phyloP scores from a whole-genome alignment of 371 early-diverging fungal species.

The Rhizopus arrhizus region DNA sequence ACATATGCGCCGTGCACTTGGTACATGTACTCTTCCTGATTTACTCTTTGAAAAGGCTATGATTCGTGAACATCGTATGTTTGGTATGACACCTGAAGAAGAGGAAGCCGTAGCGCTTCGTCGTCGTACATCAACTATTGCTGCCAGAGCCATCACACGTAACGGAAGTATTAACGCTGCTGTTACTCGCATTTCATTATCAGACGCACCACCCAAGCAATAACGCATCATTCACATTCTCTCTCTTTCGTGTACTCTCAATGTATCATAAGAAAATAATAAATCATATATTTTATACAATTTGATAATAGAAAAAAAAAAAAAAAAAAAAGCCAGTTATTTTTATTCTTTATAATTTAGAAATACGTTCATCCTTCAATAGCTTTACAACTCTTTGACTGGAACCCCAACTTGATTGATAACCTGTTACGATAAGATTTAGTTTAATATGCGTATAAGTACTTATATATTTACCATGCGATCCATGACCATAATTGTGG shows the following conservation, averaged over 20 bases:
- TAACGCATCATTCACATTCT: slow-evolving; percentile 2
- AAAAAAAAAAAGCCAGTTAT: background rate
- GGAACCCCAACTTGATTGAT: slow-evolving; percentile 52
- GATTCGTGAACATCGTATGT: slow-evolving; percentile 38
- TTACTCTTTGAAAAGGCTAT: slow-evolving; percentile 58
- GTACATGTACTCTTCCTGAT: slow-evolving; percentile 81
- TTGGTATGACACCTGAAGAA: slow-evolving; percentile 30
- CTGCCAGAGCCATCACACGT: slow-evolving; percentile 24
- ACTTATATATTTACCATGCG: slow-evolving; percentile 34
- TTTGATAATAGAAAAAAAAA: background rate
- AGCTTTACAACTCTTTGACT: slow-evolving; percentile 34
- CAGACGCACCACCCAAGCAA: slow-evolving; percentile 11
- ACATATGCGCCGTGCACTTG: slow-evolving; percentile 83
- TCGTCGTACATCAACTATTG: slow-evolving; percentile 29
- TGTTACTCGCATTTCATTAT: slow-evolving; percentile 29
- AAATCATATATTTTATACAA: background rate
- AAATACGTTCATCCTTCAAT: slow-evolving; percentile 23
- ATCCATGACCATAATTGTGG: slow-evolving; percentile 51
- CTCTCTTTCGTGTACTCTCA: background rate
- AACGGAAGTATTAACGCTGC: slow-evolving; percentile 33
- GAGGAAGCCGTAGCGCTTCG: slow-evolving; percentile 19
- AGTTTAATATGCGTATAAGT: background rate
- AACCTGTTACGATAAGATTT: slow-evolving; percentile 22
- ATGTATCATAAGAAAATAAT: too few relatives aligned
- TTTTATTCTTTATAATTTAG: slow-evolving; percentile 34